Evolutionary conservation across 305 asterid species (phyloP), one percentile per base, ranked within the genome.

Genomic region (Solanum hybrid): DNA sequence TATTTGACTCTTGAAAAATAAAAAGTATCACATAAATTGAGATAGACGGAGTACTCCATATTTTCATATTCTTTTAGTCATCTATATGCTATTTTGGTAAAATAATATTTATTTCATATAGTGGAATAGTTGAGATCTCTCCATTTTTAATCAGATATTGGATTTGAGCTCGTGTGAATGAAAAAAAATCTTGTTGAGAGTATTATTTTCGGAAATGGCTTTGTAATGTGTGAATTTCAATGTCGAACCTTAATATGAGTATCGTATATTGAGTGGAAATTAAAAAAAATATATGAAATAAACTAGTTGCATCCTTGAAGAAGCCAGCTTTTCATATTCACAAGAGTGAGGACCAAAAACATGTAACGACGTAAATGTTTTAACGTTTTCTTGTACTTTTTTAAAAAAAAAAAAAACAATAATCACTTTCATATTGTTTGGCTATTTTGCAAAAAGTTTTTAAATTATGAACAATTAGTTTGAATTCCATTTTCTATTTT

Each of bases 351-450:
- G 33, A 79, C 67, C 39, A 33, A 51, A 29, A 46, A 28, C 29
- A 46, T 34, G 24, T 2, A 82, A 82, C 87, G 87, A 42, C 87
- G 39, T 1, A 82, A 42, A 82, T 84, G 40, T 84, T 84, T 84
- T 84, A 51, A 14, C 87, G 75, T 29, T 83, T 83, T 83, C 39
- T 83, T 83, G 74, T 46, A 29, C 87, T 46, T n/a, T n/a, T n/a
- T n/a, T n/a, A 1, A 10, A 2, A 12, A 37, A 20, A 78, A 46
- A 18, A 78, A 8, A 61, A 24, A 33, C 24, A 81, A 81, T 40
- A 12, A 81, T 81, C 69, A 81, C 86, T 81, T 39, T 40, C 24
- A 11, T 12, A 39, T 11, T 81, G 5, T 40, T 81, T 81, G 24
- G 67, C 67, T 14, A 37, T 37, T 80, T 13, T 80, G 35, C 35